A percentile compares a stretch with the other conserved stretches of the same genome.
phyloP scores from a whole-genome alignment of 345 rosid species.

The Linum usitatissimum region DNA sequence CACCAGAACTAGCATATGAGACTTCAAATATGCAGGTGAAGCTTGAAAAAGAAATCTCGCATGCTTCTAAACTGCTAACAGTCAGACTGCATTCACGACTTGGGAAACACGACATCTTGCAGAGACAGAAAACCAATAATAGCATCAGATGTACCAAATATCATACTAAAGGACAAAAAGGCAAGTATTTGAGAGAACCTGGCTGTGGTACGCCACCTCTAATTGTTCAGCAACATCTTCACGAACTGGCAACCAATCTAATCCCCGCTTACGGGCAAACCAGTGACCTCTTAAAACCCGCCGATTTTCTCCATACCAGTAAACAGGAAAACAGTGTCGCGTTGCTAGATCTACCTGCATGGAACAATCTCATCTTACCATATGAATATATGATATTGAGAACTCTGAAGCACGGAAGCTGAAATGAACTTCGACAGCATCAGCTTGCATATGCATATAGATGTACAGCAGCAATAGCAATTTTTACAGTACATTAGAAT shows the following conservation, averaged over 20 bases:
- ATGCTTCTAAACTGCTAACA: no score
- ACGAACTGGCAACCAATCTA: constrained; percentile 91
- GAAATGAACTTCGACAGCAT: not conserved
- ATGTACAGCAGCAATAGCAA: no score
- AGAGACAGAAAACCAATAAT: no score
- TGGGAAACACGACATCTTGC: no score
- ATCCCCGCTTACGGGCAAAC: constrained; percentile 90
- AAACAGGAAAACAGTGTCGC: constrained; percentile 85
- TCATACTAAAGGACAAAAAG: not conserved
- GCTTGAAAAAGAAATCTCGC: no score
- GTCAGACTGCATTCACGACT: no score
- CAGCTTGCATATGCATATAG: no score
- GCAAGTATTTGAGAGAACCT: constrained; percentile 34
- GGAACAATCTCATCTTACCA: not conserved
- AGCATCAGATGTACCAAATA: no score
- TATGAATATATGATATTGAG: not conserved
- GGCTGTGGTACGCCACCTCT: constrained; percentile 64
- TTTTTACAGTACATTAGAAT: no score
- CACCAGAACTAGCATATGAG: no score
- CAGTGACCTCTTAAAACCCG: constrained; percentile 97
- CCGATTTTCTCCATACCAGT: constrained; percentile 94
- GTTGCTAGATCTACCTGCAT: constrained; percentile 74
- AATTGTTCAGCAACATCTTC: constrained; percentile 88
- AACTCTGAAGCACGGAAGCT: no score
- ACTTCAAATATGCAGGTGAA: no score